These are phyloP conservation scores for Fusarium udum DNA, from an alignment of 2,329 filamentous ascomycete genomes.

Conservation along the genomic window DNA sequence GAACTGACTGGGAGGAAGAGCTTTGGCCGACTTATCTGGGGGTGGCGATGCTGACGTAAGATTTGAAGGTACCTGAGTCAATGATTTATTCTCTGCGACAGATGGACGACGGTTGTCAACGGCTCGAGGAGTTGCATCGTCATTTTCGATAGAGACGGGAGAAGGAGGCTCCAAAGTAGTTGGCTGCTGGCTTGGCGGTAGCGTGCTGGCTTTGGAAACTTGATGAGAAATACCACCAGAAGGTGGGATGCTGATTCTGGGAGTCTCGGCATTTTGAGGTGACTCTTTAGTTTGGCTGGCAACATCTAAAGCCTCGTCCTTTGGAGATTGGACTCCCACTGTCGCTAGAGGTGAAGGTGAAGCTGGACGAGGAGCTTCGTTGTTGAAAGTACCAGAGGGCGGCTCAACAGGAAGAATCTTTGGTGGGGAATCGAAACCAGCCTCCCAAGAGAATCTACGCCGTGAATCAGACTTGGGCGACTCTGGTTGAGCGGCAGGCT, in stretches of 20 bases:
- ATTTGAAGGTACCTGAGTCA: constrained; percentile 48
- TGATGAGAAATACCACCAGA: constrained; percentile 39
- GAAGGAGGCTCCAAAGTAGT: constrained; percentile 53
- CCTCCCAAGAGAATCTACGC: constrained; percentile 53
- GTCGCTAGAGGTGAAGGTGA: constrained; percentile 22
- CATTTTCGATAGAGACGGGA: constrained; percentile 53
- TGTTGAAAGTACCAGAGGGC: constrained; percentile 7
- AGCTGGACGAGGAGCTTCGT: constrained; percentile 5
- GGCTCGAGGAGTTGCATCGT: constrained; percentile 39
- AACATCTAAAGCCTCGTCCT: constrained; percentile 18
- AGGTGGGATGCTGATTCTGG: constrained; percentile 35
- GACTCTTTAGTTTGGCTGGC: constrained; percentile 26
- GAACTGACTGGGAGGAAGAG: constrained; percentile 19
- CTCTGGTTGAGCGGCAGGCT: constrained; percentile 4
- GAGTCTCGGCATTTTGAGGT: constrained; percentile 15
- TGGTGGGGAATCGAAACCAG: constrained; percentile 34
- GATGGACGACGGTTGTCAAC: constrained; percentile 48
- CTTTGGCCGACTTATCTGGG: constrained; percentile 43
- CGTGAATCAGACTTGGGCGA: constrained; percentile 27
- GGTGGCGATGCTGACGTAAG: constrained; percentile 50
- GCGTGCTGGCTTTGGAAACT: constrained; percentile 36
- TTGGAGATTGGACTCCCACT: constrained; percentile 19
- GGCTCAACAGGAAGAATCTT: constrained; percentile 24
- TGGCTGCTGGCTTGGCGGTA: constrained; percentile 34
- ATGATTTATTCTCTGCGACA: constrained; percentile 53